Evolutionary conservation across 2,329 filamentous ascomycete species (phyloP).

Genomic region (Thermothelomyces thermophilus): DNA sequence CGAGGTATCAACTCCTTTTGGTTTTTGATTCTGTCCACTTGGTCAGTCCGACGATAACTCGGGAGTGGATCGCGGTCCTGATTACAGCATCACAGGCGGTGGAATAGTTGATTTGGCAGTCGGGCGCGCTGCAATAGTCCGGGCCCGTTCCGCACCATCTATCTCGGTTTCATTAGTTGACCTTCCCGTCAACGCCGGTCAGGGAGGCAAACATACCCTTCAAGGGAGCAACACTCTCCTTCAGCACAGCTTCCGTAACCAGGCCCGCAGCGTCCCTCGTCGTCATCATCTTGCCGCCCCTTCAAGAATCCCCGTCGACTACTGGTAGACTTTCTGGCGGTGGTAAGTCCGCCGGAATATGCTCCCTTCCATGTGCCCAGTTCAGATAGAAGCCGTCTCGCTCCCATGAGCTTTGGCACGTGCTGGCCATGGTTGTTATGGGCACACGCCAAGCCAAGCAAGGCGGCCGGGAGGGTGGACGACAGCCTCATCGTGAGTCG

Average conservation of each 20-base stretch:
- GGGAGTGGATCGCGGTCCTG: not conserved
- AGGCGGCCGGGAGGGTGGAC: constrained; percentile 23
- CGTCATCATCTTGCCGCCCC: constrained; percentile 22
- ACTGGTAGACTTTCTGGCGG: constrained; percentile 3
- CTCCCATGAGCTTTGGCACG: constrained; percentile 26
- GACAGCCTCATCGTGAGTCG: constrained; percentile 25
- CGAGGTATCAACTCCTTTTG: constrained; percentile 49
- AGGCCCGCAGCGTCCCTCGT: constrained; percentile 26
- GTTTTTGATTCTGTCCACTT: constrained; percentile 37
- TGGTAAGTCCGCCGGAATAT: not conserved
- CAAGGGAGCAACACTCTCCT: constrained; percentile 31
- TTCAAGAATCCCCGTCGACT: constrained; percentile 6
- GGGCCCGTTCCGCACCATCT: constrained; percentile 50
- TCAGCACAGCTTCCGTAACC: constrained; percentile 27
- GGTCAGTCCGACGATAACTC: constrained; percentile 11
- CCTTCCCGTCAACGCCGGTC: not conserved
- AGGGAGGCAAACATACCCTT: constrained; percentile 25
- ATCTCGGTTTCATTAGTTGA: constrained; percentile 13
- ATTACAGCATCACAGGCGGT: constrained; percentile 49
- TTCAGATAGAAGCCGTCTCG: constrained; percentile 25
- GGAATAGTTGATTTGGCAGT: constrained; percentile 56
- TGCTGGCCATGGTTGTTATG: constrained; percentile 25
- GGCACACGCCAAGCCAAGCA: constrained; percentile 23
- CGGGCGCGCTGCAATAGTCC: constrained; percentile 54
- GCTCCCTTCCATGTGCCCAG: constrained; percentile 14